A percentile compares a stretch with the other conserved stretches of the same genome.
These are phyloP conservation scores for Moesziomyces aphidis DNA, from an alignment of 1,284 basidiomycete species.

Conservation along the genomic window DNA sequence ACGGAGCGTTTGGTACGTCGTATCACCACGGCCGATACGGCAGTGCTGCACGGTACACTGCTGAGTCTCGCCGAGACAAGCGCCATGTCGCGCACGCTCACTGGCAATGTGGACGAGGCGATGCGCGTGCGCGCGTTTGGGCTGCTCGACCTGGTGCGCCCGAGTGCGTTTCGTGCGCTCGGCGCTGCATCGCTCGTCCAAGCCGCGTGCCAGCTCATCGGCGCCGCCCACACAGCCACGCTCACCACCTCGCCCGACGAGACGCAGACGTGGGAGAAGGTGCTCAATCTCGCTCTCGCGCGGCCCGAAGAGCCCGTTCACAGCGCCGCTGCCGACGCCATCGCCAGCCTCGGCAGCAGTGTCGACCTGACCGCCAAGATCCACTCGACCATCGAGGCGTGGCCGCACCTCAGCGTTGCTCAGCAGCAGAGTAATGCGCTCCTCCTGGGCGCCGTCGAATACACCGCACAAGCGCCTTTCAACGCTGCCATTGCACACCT, in stretches of 20 bases:
- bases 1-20: slow-evolving; percentile 49
- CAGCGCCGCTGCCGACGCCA: slow-evolving; percentile 76
- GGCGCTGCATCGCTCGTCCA: slow-evolving; percentile 80
- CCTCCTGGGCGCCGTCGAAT: slow-evolving; percentile 80
- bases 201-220: slow-evolving; percentile 80
- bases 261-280: slow-evolving; percentile 30
- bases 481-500: slow-evolving; percentile 74
- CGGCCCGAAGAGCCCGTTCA: slow-evolving; percentile 78
- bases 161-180: slow-evolving; percentile 74
- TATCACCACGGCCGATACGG: slow-evolving; percentile 71
- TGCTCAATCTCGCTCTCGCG: slow-evolving; percentile 80
- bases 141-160: slow-evolving; percentile 73
- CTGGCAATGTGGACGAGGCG: slow-evolving; percentile 51
- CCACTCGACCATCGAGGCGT: slow-evolving; percentile 72
- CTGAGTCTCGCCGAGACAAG: slow-evolving; percentile 80
- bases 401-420: slow-evolving; percentile 72
- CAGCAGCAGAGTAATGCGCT: slow-evolving; percentile 82
- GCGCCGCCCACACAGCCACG: slow-evolving; percentile 63
- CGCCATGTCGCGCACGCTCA: slow-evolving; percentile 69
- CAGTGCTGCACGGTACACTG: slow-evolving; percentile 85
- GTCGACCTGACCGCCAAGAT: slow-evolving; percentile 73
- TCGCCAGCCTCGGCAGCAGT: slow-evolving; percentile 77
- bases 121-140: slow-evolving; percentile 69
- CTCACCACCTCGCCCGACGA: slow-evolving; percentile 9
- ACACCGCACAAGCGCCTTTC: slow-evolving; percentile 73